Percentiles rank a stretch among this genome's conserved stretches.
phyloP scores from a whole-genome alignment of 2,329 filamentous ascomycete genomes.

The Truncatella angustata region DNA sequence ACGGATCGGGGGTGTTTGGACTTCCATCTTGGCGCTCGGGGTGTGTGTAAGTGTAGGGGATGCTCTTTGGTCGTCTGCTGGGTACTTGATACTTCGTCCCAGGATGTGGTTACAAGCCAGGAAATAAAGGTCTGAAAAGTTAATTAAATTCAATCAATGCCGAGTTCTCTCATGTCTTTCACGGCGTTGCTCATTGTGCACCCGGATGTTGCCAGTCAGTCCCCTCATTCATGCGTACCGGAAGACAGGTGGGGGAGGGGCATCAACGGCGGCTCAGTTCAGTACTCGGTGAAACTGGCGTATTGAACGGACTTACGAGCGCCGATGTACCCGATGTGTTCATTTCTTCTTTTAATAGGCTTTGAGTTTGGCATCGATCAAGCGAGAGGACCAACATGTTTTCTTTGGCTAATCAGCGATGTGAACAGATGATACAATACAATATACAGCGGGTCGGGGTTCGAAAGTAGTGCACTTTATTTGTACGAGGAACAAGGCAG shows the following conservation, averaged over 20 bases:
- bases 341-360: background rate
- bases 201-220: constrained; percentile 4
- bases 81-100: background rate
- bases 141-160: too few species aligned
- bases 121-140: too few species aligned
- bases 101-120: background rate
- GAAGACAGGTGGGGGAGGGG: constrained; percentile 9
- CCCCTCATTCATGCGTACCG: background rate
- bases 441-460: too few species aligned
- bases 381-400: too few species aligned
- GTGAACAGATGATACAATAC: too few species aligned
- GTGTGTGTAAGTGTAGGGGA: background rate
- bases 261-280: background rate
- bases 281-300: background rate
- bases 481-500: too few species aligned
- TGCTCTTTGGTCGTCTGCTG: background rate
- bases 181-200: background rate
- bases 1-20: constrained; percentile 18
- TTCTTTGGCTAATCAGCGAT: too few species aligned
- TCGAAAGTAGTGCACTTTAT: too few species aligned
- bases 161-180: too few species aligned
- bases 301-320: background rate
- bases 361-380: background rate
- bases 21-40: constrained; percentile 15
- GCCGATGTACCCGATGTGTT: too few species aligned